Evolutionary conservation across 2,329 filamentous ascomycete species (phyloP), one percentile per base, ranked within the genome.

Genomic region (Sporothrix luriei): DNA sequence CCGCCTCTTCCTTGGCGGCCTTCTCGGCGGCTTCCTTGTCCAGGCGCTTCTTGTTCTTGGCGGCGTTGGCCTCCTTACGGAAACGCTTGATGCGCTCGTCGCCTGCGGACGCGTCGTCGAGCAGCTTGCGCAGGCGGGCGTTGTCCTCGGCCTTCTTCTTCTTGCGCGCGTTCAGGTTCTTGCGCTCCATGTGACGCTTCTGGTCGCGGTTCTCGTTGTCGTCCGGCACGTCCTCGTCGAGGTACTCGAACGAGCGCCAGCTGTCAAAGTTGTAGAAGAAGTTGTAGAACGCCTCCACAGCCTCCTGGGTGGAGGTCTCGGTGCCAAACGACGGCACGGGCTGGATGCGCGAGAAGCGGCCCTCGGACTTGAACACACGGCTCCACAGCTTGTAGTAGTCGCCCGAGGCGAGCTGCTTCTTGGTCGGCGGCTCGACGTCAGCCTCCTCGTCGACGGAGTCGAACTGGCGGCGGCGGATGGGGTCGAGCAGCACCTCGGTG

Each of bases 131-230:
- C 72, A 99, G 88, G 77, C 96, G 94, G 66, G 91, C 86, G 76
- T 91, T 97, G 82, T 99, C 96, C 85, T 99, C 95, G 33, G 90
- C 93, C 94, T 99, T 99, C 88, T 94, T 96, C 93, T 99, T 99
- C 84, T 95, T 96, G 80, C 95, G 92, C 52, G 93, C 90, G 79
- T 97, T 97, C 83, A 91, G 88, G 83, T 99, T 99, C 90, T 99
- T 99, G 80, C 94, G 91, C 85, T 99, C 95, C 76, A 95, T 90
- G 82, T 99, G 94, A 70, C 95, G 92, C 86, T 97, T 98, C 85
- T 99, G 95, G 83, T 98, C 94, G 80, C 95, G 94, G 85, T 94
- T 97, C 84, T 98, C 95, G 80, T 95, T 97, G 85, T 99, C 95
- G 78, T 99, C 95, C 52, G 95, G 95, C 40, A 99, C 94, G 78